Evolutionary conservation across 164 flowering plant species (phyloP).

Genomic region (Umbilicus rupestris): DNA sequence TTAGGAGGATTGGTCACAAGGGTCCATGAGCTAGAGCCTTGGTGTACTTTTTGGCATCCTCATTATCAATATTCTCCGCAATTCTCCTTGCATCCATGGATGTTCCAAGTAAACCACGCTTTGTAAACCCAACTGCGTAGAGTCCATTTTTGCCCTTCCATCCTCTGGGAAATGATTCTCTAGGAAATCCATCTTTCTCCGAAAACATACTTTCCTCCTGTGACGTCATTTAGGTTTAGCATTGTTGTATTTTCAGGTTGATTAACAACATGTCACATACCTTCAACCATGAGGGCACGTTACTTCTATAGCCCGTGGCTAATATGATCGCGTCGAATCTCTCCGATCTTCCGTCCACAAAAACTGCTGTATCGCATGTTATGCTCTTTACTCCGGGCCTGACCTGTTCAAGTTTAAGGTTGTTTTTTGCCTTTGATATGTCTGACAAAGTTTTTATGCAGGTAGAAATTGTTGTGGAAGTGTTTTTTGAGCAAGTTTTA

Average conservation of each 20-base stretch:
- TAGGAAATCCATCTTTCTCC: constrained; percentile 45
- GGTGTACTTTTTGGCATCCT: constrained; percentile 17
- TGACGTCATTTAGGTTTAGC: not conserved
- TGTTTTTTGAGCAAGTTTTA: not conserved
- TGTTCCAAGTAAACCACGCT: constrained; percentile 56
- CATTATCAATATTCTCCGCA: constrained; percentile 42
- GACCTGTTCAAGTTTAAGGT: constrained; percentile 28
- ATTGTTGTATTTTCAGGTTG: not conserved
- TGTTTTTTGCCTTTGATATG: not conserved
- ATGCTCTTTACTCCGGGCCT: constrained; percentile 39
- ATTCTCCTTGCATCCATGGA: constrained; percentile 51
- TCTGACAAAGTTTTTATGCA: not conserved
- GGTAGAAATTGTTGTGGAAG: not conserved
- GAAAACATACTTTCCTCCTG: constrained; percentile 44
- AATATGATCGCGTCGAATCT: constrained; percentile 64
- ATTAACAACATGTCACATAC: constrained; percentile 21
- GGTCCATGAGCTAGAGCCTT: constrained; percentile 11
- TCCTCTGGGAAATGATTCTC: constrained; percentile 41
- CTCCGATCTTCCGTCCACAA: constrained; percentile 50
- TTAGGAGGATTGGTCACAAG: not conserved
- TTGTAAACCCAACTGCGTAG: constrained; percentile 62
- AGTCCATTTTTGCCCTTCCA: constrained; percentile 63
- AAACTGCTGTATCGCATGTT: constrained; percentile 34
- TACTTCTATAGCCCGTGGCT: constrained; percentile 85
- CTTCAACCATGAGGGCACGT: constrained; percentile 81